A percentile compares a stretch with the other conserved stretches of the same genome.
phyloP scores from a whole-genome alignment of 2,329 filamentous ascomycete genomes.

The Cercospora citrullina region DNA sequence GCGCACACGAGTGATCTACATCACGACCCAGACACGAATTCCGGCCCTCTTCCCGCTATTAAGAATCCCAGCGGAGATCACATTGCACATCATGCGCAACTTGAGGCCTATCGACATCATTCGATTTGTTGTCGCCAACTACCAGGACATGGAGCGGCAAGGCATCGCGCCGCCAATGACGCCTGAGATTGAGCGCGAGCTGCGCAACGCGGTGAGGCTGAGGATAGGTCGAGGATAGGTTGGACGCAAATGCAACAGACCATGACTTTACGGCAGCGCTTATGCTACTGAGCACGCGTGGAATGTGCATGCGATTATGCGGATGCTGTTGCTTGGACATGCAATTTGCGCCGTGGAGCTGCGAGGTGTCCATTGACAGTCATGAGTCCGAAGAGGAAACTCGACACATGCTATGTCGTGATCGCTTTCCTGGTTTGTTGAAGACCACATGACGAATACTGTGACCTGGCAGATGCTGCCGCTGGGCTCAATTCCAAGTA shows the following conservation, averaged over 20 bases:
- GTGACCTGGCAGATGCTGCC: neutral
- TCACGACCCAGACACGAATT: slow-evolving; percentile 35
- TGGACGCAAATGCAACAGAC: neutral
- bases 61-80: slow-evolving; percentile 45
- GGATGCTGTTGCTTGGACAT: neutral
- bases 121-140: slow-evolving; percentile 43
- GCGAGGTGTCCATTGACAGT: neutral
- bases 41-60: slow-evolving; percentile 35
- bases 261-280: neutral
- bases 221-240: slow-evolving; percentile 7
- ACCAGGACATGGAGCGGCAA: slow-evolving; percentile 37
- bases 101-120: slow-evolving; percentile 43
- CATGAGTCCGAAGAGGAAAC: neutral
- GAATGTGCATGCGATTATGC: neutral
- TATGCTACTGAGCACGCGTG: neutral
- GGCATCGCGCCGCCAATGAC: slow-evolving; percentile 40
- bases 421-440: neutral
- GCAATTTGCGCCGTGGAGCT: neutral
- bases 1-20: slow-evolving; percentile 32
- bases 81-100: slow-evolving; percentile 42
- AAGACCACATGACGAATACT: neutral
- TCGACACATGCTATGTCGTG: neutral
- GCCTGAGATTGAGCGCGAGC: slow-evolving; percentile 25
- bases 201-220: slow-evolving; percentile 12
- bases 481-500: neutral